Evolutionary conservation across 768 basidiomycete species (phyloP).

Genomic region (Leccinum olivaceopallidum): DNA sequence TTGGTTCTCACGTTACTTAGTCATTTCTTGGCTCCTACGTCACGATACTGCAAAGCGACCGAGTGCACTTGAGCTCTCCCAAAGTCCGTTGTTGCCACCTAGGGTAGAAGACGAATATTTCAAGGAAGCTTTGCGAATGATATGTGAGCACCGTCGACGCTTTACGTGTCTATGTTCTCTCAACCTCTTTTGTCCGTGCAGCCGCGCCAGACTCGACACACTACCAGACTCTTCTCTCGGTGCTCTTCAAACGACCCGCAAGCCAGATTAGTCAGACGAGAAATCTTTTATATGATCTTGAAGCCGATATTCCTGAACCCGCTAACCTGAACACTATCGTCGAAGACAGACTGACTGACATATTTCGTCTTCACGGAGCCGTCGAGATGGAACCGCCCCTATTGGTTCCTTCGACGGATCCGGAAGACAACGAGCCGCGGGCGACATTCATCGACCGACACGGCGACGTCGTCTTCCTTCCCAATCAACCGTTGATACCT

Average conservation of each 20-base stretch:
- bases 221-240: slow-evolving; percentile 72
- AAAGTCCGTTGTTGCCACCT: slow-evolving; percentile 74
- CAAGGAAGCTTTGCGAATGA: slow-evolving; percentile 72
- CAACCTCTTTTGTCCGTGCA: slow-evolving; percentile 24
- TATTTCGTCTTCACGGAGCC: slow-evolving; percentile 90
- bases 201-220: slow-evolving; percentile 83
- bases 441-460: slow-evolving; percentile 79
- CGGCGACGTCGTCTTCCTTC: slow-evolving; percentile 73
- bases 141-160: slow-evolving; percentile 49
- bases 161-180: neutral
- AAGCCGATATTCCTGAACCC: slow-evolving; percentile 68
- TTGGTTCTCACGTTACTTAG: slow-evolving; percentile 38
- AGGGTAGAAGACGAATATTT: slow-evolving; percentile 85
- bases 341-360: slow-evolving; percentile 68
- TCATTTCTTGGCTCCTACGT: slow-evolving; percentile 78
- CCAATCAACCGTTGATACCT: slow-evolving; percentile 69
- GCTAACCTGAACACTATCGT: slow-evolving; percentile 72
- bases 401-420: slow-evolving; percentile 69
- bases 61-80: slow-evolving; percentile 78
- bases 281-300: slow-evolving; percentile 72
- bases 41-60: slow-evolving; percentile 82
- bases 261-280: slow-evolving; percentile 62
- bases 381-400: slow-evolving; percentile 84
- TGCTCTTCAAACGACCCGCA: slow-evolving; percentile 74
- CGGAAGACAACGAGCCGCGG: slow-evolving; percentile 62